A percentile compares a stretch with the other conserved stretches of the same genome.
These are phyloP conservation scores for Acacia concinna DNA, from an alignment of 331 rosid genomes.

Conservation along the genomic window DNA sequence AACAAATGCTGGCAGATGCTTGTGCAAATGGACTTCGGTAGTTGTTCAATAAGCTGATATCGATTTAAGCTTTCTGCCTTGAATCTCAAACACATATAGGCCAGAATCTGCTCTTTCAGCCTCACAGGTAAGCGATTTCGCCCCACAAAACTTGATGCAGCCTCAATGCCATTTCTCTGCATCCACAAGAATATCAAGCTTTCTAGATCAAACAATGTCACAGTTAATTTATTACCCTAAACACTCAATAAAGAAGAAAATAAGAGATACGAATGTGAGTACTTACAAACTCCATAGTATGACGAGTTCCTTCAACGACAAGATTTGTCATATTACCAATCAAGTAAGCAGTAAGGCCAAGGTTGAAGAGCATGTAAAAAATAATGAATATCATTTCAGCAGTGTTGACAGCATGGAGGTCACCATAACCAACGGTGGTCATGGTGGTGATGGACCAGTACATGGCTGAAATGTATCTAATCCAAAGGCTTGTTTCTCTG, in stretches of 20 bases:
- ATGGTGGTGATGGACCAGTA: constrained; percentile 96
- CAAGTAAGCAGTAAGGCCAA: constrained; percentile 87
- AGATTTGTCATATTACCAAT: constrained; percentile 98
- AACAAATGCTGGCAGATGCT: constrained; percentile 78
- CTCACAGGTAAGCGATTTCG: constrained; percentile 75
- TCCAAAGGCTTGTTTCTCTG: constrained; percentile 63
- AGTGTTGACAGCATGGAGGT: constrained; percentile 85
- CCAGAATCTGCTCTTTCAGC: constrained; percentile 75
- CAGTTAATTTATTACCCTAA: not conserved
- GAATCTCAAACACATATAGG: constrained; percentile 89
- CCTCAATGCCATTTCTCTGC: constrained; percentile 85
- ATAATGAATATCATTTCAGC: constrained; percentile 85
- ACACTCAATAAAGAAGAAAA: not conserved
- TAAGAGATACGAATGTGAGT: not conserved
- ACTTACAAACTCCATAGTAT: constrained; percentile 93
- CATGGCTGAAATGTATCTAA: constrained; percentile 75
- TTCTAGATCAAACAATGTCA: not conserved
- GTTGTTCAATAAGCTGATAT: constrained; percentile 73
- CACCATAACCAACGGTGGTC: constrained; percentile 97
- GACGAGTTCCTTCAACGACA: constrained; percentile 97
- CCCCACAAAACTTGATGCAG: constrained; percentile 81
- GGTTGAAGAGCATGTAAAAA: constrained; percentile 93
- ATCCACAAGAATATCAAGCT: constrained; percentile 1
- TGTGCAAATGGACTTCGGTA: constrained; percentile 83
- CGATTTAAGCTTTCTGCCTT: constrained; percentile 92